A percentile compares a stretch with the other conserved stretches of the same genome.
These are phyloP conservation scores for Theobroma cacao DNA, from an alignment of 345 rosid genomes.

Conservation along the genomic window DNA sequence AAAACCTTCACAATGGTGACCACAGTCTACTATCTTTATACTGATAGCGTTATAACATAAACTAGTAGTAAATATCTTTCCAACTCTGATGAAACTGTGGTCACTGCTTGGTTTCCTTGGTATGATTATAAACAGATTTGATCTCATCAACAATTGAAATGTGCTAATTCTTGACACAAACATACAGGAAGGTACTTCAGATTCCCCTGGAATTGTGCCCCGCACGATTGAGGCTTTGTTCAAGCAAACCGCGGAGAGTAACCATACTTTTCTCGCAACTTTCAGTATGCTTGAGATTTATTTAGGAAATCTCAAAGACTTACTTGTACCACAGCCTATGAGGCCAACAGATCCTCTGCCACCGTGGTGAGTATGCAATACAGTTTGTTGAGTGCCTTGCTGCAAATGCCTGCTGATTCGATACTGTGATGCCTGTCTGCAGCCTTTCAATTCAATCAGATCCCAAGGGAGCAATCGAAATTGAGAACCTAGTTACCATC, in stretches of 20 bases:
- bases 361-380: conserved; percentile 48
- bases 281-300: conserved; percentile 92
- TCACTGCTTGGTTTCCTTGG: not conserved
- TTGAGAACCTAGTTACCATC: conserved; percentile 60
- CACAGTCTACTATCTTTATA: not conserved
- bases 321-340: conserved; percentile 55
- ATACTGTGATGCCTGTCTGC: conserved; percentile 23
- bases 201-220: conserved; percentile 65
- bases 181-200: conserved; percentile 63
- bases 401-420: conserved; percentile 3
- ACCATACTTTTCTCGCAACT: conserved; percentile 43
- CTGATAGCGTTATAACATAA: not conserved
- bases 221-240: conserved; percentile 55
- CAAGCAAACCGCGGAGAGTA: conserved; percentile 54
- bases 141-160: not conserved
- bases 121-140: not conserved
- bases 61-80: not conserved
- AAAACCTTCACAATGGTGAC: conserved; percentile 81
- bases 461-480: conserved; percentile 52
- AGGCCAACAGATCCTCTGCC: conserved; percentile 48
- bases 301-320: conserved; percentile 74
- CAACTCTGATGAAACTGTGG: not conserved
- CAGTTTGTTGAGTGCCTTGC: not conserved
- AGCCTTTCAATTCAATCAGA: conserved; percentile 69
- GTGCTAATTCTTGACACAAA: not conserved